A percentile compares a stretch with the other conserved stretches of the same genome.
phyloP scores from a whole-genome alignment of 108 stramenopile genomes.

The Cyclotella kingstonii region DNA sequence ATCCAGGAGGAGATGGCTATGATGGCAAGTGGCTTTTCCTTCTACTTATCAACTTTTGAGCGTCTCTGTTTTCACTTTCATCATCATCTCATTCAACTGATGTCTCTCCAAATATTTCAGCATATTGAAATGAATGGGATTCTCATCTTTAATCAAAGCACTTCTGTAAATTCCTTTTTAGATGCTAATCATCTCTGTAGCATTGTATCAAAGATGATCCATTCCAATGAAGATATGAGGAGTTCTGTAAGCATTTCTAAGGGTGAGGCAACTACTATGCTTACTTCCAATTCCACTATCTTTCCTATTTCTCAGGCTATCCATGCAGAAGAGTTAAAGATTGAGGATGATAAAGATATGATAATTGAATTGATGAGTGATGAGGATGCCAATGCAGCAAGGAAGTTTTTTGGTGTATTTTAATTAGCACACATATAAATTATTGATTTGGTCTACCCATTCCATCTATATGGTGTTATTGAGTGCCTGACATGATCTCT shows the following conservation, averaged over 20 bases:
- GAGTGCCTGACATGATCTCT: no score
- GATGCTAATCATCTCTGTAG: neutral
- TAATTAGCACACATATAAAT: no score
- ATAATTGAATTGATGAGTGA: conserved; percentile 51
- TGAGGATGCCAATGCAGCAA: conserved; percentile 57
- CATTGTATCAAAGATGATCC: neutral
- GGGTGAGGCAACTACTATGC: neutral
- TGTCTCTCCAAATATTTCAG: neutral
- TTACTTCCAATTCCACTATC: no score
- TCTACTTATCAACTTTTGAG: neutral
- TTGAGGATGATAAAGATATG: conserved; percentile 1
- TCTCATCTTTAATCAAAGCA: conserved; percentile 5
- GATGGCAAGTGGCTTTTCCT: no score
- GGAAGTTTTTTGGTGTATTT: conserved; percentile 61
- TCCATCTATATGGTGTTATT: no score
- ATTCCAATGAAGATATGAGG: neutral
- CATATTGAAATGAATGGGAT: conserved; percentile 12
- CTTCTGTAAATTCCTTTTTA: neutral
- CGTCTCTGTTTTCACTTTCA: neutral
- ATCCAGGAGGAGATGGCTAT: conserved; percentile 9
- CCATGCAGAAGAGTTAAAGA: neutral
- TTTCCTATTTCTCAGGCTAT: no score
- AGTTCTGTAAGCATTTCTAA: neutral
- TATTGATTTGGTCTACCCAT: no score
- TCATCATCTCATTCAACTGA: neutral